These are phyloP conservation scores for Acacia confusa DNA, from an alignment of 306 rosid species.

Conservation along the genomic window DNA sequence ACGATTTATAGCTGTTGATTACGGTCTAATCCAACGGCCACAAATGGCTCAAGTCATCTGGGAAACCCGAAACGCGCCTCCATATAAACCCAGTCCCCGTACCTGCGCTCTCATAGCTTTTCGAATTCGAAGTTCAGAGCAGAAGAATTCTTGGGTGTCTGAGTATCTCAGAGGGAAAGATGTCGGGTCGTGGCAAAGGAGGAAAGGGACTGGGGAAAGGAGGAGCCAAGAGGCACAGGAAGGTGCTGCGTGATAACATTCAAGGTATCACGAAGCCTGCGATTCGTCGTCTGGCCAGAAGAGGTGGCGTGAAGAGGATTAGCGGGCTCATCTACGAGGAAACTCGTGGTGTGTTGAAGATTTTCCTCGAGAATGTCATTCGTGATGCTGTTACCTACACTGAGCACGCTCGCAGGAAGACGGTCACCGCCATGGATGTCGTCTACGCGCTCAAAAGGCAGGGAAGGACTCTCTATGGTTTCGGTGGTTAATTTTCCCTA, in stretches of 20 bases:
- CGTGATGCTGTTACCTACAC: not conserved
- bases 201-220: not conserved
- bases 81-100: not conserved
- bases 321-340: not conserved
- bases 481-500: conserved; percentile 25
- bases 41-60: not conserved
- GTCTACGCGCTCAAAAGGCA: conserved; percentile 52
- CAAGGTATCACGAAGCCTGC: not conserved
- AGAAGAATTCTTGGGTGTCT: too few relatives aligned
- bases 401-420: conserved; percentile 48
- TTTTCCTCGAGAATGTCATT: not conserved
- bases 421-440: conserved; percentile 55
- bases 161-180: not conserved
- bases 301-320: not conserved
- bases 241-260: not conserved
- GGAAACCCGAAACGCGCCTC: not conserved
- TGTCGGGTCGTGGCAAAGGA: conserved; percentile 55
- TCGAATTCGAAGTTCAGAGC: too few relatives aligned
- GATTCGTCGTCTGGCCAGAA: not conserved
- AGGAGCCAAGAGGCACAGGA: conserved; percentile 1
- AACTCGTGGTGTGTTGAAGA: not conserved
- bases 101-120: not conserved
- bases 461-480: conserved; percentile 35
- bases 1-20: not conserved
- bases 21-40: not conserved